These are phyloP conservation scores for Massospora cicadina DNA, from an alignment of 371 early-diverging fungal genomes.

Conservation along the genomic window DNA sequence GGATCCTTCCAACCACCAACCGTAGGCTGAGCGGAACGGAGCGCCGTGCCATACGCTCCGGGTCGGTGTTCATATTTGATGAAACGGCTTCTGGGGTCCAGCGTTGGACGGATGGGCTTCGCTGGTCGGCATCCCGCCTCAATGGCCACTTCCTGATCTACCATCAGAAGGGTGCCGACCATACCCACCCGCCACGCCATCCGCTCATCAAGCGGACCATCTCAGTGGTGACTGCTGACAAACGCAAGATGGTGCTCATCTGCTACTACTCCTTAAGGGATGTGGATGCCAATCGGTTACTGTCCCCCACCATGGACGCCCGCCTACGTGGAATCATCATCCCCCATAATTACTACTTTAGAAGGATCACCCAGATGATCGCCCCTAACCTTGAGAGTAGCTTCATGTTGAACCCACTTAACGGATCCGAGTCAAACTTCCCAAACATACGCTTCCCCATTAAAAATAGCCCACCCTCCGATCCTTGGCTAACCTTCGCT, in stretches of 20 bases:
- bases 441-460: not conserved
- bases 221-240: not conserved
- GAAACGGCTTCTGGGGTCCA: constrained; percentile 68
- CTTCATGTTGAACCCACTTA: not conserved
- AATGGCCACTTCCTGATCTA: constrained; percentile 60
- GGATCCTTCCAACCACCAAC: constrained; percentile 36
- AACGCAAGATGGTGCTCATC: not conserved
- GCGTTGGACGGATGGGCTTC: constrained; percentile 75
- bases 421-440: not conserved
- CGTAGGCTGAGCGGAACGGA: constrained; percentile 54
- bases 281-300: not conserved
- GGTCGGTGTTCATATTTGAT: constrained; percentile 60
- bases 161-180: constrained; percentile 33
- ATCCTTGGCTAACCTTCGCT: no score
- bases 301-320: not conserved
- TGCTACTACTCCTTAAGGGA: not conserved
- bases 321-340: not conserved
- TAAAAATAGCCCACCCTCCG: not conserved
- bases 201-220: constrained; percentile 1
- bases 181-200: not conserved
- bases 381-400: not conserved
- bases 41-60: constrained; percentile 42
- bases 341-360: constrained; percentile 9
- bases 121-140: constrained; percentile 71
- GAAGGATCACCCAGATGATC: not conserved